phyloP scores from a whole-genome alignment of 306 rosid species.

The Quercus cerris region DNA sequence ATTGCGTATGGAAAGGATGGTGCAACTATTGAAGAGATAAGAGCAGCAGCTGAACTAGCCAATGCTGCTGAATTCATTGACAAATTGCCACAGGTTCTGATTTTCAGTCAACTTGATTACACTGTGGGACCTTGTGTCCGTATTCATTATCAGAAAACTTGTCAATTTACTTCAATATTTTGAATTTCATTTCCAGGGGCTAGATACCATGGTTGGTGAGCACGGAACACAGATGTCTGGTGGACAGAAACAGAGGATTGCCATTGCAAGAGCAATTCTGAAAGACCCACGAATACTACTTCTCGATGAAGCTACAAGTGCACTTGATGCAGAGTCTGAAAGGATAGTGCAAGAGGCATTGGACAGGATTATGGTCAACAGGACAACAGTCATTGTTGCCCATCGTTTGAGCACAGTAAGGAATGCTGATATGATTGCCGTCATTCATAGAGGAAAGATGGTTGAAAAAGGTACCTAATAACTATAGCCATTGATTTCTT shows the following conservation, averaged over 20 bases:
- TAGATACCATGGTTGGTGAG: constrained; percentile 69
- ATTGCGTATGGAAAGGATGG: constrained; percentile 44
- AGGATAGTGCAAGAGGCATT: constrained; percentile 64
- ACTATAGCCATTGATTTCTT: not conserved
- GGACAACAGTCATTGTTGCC: constrained; percentile 70
- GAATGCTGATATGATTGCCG: constrained; percentile 58
- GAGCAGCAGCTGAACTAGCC: constrained; percentile 36
- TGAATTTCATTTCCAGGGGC: constrained; percentile 35
- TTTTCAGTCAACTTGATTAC: not conserved
- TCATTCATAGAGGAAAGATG: constrained; percentile 58
- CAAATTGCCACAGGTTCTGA: constrained; percentile 39
- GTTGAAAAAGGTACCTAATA: constrained; percentile 53
- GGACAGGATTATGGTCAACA: constrained; percentile 54
- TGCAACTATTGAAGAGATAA: constrained; percentile 40
- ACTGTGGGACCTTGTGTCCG: constrained; percentile 2
- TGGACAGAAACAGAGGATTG: constrained; percentile 64
- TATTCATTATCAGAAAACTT: not conserved
- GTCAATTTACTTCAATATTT: not conserved
- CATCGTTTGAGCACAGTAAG: constrained; percentile 67
- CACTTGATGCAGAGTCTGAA: constrained; percentile 75
- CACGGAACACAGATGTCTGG: constrained; percentile 74
- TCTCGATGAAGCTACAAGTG: constrained; percentile 71
- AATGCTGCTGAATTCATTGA: constrained; percentile 43
- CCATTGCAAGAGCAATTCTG: constrained; percentile 74
- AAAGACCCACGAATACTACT: constrained; percentile 69